Conservation (phyloP, 805 yeast species). For the Wickerhamomyces canadensis region DNA sequence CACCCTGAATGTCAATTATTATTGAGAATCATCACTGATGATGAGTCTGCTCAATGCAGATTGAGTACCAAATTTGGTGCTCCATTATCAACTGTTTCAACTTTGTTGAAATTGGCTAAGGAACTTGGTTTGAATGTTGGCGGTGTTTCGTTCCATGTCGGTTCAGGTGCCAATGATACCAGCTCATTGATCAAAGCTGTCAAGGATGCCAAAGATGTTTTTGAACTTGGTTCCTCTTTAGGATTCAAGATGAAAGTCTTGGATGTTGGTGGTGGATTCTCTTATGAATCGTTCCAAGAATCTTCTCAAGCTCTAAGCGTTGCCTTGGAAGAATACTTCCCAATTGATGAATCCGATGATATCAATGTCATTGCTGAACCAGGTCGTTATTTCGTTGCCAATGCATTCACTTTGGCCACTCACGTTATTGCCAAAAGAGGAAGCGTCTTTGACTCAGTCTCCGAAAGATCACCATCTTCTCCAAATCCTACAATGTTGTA, state of each 20-base stretch:
- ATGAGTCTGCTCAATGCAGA: conserved; percentile 79
- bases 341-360: conserved; percentile 27
- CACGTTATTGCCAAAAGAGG: conserved; percentile 82
- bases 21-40: conserved; percentile 85
- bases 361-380: conserved; percentile 80
- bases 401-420: conserved; percentile 79
- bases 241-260: conserved; percentile 49
- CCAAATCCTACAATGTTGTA: conserved; percentile 65
- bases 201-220: conserved; percentile 60
- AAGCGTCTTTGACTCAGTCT: conserved; percentile 23
- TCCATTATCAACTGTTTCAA: conserved; percentile 43
- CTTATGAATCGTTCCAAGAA: conserved; percentile 51
- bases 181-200: conserved; percentile 65
- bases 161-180: conserved; percentile 84
- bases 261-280: conserved; percentile 95
- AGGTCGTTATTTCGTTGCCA: conserved; percentile 83
- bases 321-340: conserved; percentile 57
- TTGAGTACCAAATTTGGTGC: conserved; percentile 90
- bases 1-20: conserved; percentile 70
- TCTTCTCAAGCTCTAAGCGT: conserved; percentile 52
- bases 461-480: conserved; percentile 9
- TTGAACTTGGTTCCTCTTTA: conserved; percentile 46
- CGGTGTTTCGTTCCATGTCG: conserved; percentile 95
- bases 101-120: conserved; percentile 56
- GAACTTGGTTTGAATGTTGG: conserved; percentile 56